Percentiles rank a stretch among this genome's conserved stretches.
These are phyloP conservation scores for Xylaria sp. DNA, from an alignment of 2,329 filamentous ascomycete species.

Conservation along the genomic window DNA sequence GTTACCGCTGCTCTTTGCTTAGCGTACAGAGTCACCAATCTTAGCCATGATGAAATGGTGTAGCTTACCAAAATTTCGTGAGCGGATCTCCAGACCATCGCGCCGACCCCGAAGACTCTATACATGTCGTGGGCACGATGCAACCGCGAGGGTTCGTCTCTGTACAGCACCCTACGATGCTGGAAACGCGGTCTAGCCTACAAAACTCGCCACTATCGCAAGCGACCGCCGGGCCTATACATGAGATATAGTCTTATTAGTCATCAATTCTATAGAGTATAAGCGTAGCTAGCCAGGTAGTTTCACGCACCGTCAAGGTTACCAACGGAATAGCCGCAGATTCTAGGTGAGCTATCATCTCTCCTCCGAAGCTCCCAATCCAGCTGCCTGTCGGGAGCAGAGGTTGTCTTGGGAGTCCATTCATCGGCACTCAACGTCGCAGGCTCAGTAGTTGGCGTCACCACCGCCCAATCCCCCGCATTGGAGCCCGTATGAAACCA, in stretches of 20 bases:
- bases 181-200: constrained; percentile 20
- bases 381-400: constrained; percentile 34
- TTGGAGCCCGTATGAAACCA: constrained; percentile 29
- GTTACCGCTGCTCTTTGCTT: constrained; percentile 31
- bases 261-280: constrained; percentile 23
- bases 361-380: constrained; percentile 36
- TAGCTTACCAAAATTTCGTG: constrained; percentile 37
- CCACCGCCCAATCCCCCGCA: constrained; percentile 39
- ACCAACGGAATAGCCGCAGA: constrained; percentile 37
- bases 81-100: constrained; percentile 27
- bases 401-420: constrained; percentile 40
- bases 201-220: constrained; percentile 35
- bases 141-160: constrained; percentile 32
- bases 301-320: constrained; percentile 34
- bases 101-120: constrained; percentile 31
- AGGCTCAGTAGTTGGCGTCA: constrained; percentile 30
- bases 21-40: constrained; percentile 14
- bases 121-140: constrained; percentile 38
- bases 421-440: constrained; percentile 31
- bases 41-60: constrained; percentile 1
- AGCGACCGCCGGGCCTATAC: constrained; percentile 33
- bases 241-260: constrained; percentile 18
- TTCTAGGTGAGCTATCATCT: constrained; percentile 28
- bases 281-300: neutral
- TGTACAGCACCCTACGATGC: constrained; percentile 39